Conservation (phyloP, 441 rosid genomes). For the Erodium texanum region DNA sequence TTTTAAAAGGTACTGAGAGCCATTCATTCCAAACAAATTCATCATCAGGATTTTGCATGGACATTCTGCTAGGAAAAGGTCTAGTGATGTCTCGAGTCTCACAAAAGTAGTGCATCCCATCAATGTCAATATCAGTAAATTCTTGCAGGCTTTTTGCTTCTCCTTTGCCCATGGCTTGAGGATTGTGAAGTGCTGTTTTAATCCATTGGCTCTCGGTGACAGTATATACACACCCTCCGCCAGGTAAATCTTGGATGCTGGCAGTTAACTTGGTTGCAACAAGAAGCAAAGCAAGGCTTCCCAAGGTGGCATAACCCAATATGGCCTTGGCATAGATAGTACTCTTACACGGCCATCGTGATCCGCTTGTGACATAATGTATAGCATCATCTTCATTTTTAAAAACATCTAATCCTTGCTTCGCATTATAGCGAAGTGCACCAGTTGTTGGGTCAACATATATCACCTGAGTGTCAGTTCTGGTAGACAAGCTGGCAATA, state of each 20-base stretch:
- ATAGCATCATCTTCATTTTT: slow-evolving; percentile 74
- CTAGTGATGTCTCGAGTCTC: slow-evolving; percentile 83
- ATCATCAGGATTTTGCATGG: slow-evolving; percentile 59
- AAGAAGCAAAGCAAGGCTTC: slow-evolving; percentile 72
- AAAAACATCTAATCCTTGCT: slow-evolving; percentile 56
- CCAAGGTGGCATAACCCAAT: slow-evolving; percentile 79
- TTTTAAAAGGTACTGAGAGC: slow-evolving; percentile 64
- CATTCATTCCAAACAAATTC: slow-evolving; percentile 96
- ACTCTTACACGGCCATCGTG: slow-evolving; percentile 45
- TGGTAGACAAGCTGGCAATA: slow-evolving; percentile 51
- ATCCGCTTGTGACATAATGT: slow-evolving; percentile 56
- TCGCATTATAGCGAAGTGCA: slow-evolving; percentile 50
- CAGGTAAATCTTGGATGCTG: slow-evolving; percentile 71
- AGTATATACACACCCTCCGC: slow-evolving; percentile 83
- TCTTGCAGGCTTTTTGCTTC: slow-evolving; percentile 76
- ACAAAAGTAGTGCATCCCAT: slow-evolving; percentile 88
- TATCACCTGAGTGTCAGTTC: slow-evolving; percentile 67
- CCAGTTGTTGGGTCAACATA: slow-evolving; percentile 90
- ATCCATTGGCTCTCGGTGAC: slow-evolving; percentile 84
- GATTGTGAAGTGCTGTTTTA: slow-evolving; percentile 65
- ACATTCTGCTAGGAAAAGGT: slow-evolving; percentile 80
- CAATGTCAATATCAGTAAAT: slow-evolving; percentile 80
- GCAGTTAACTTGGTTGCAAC: slow-evolving; percentile 69
- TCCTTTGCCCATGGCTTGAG: slow-evolving; percentile 80
- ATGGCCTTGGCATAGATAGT: slow-evolving; percentile 53